Evolutionary conservation across 441 rosid genomes (phyloP).

Genomic region (Erodium moschatum): DNA sequence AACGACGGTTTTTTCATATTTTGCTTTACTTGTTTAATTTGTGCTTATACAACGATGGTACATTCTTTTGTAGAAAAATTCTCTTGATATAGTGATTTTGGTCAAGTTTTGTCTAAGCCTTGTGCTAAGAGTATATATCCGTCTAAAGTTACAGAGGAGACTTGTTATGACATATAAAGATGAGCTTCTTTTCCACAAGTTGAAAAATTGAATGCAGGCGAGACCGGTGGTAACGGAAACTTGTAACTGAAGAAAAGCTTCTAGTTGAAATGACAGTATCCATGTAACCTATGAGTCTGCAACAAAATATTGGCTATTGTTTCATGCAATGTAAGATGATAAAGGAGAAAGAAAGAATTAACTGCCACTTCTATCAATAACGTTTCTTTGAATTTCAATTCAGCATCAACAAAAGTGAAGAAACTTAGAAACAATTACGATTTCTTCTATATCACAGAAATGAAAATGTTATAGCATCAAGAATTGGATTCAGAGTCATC

Average conservation of each 20-base stretch:
- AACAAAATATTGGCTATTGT: no score
- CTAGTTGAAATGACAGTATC: no score
- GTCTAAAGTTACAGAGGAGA: no score
- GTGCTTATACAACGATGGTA: not conserved
- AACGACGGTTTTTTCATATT: not conserved
- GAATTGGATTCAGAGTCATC: slow-evolving; percentile 42
- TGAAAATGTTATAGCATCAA: slow-evolving; percentile 16
- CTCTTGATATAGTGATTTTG: not conserved
- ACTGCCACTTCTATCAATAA: no score
- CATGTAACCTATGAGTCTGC: no score
- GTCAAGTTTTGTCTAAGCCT: not conserved
- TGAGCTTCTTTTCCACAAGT: no score
- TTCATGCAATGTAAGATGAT: no score
- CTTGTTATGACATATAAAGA: no score
- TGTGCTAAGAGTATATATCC: not conserved
- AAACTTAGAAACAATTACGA: slow-evolving; percentile 8
- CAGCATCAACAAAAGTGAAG: slow-evolving; percentile 19
- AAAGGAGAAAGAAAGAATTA: no score
- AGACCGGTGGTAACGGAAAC: no score
- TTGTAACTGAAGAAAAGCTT: no score
- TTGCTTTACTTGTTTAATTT: not conserved
- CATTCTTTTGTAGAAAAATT: not conserved
- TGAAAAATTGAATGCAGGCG: no score
- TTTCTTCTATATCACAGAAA: slow-evolving; percentile 12
- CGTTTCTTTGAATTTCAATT: slow-evolving; percentile 9